A percentile compares a stretch with the other conserved stretches of the same genome.
phyloP scores from a whole-genome alignment of 2,329 filamentous ascomycete genomes.

The Aspergillus tamarii region DNA sequence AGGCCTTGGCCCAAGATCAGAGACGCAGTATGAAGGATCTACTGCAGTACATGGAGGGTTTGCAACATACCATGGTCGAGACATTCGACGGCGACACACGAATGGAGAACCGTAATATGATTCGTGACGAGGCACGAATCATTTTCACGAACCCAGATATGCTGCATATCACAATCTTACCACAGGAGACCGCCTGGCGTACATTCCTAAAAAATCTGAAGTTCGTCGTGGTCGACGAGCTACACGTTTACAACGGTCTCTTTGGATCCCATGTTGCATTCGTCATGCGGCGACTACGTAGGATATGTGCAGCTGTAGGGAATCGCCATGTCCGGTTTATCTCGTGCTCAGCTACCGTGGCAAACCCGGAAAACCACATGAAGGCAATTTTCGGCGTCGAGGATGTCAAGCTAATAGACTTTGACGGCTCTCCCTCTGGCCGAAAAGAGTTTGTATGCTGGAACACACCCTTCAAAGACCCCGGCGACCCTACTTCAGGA shows the following conservation, averaged over 20 bases:
- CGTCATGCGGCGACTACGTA: slow-evolving; percentile 85
- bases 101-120: slow-evolving; percentile 73
- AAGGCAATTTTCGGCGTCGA: slow-evolving; percentile 89
- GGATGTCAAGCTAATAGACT: slow-evolving; percentile 79
- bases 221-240: slow-evolving; percentile 87
- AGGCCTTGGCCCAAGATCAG: slow-evolving; percentile 94
- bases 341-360: slow-evolving; percentile 94
- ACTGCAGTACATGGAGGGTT: slow-evolving; percentile 74
- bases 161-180: slow-evolving; percentile 91
- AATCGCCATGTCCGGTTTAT: slow-evolving; percentile 87
- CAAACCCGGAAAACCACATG: slow-evolving; percentile 91
- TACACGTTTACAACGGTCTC: slow-evolving; percentile 95
- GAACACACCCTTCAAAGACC: slow-evolving; percentile 95
- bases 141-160: slow-evolving; percentile 99
- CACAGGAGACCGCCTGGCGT: slow-evolving; percentile 88
- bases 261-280: slow-evolving; percentile 93
- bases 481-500: slow-evolving; percentile 81
- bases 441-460: slow-evolving; percentile 95
- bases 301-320: slow-evolving; percentile 87
- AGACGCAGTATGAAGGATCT: slow-evolving; percentile 84
- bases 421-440: slow-evolving; percentile 89
- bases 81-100: slow-evolving; percentile 96
- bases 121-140: slow-evolving; percentile 85
- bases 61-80: slow-evolving; percentile 79
- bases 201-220: slow-evolving; percentile 84